Evolutionary conservation across 306 rosid genomes (phyloP).

Genomic region (Citrullus amarus): DNA sequence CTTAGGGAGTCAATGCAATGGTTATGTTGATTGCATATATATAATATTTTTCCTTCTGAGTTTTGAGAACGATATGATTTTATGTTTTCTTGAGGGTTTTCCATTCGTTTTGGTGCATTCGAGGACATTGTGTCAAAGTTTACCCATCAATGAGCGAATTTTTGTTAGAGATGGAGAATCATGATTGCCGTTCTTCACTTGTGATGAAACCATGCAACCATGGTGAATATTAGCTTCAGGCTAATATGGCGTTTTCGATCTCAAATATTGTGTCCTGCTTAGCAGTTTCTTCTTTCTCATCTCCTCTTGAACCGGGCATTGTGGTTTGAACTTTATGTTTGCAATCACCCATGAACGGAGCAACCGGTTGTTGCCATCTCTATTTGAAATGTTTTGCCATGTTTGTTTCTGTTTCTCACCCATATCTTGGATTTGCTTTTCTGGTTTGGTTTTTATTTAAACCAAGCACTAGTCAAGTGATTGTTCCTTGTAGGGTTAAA

Average conservation of each 20-base stretch:
- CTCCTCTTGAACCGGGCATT: too few species aligned
- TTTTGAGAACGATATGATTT: neutral
- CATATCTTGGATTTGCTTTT: neutral
- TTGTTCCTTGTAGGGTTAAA: neutral
- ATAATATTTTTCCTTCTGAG: neutral
- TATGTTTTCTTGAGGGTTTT: neutral
- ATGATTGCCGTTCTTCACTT: neutral
- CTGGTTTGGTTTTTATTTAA: neutral
- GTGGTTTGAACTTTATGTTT: too few species aligned
- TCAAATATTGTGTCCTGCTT: neutral
- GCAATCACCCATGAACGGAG: neutral
- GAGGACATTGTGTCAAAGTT: neutral
- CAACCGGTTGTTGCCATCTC: neutral
- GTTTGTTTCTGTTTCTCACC: neutral
- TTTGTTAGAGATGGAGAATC: neutral
- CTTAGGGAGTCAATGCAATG: neutral
- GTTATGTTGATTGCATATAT: constrained; percentile 1
- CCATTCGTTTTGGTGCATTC: neutral
- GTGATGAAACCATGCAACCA: neutral
- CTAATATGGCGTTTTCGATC: neutral
- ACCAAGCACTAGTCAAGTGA: neutral
- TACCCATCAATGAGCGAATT: neutral
- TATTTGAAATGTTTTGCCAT: too few species aligned
- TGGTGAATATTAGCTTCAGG: neutral
- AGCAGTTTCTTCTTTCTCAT: neutral